Evolutionary conservation across 176 grass and related monocot species (phyloP), one percentile per base, ranked within the genome.

Genomic region (Avena sativa): DNA sequence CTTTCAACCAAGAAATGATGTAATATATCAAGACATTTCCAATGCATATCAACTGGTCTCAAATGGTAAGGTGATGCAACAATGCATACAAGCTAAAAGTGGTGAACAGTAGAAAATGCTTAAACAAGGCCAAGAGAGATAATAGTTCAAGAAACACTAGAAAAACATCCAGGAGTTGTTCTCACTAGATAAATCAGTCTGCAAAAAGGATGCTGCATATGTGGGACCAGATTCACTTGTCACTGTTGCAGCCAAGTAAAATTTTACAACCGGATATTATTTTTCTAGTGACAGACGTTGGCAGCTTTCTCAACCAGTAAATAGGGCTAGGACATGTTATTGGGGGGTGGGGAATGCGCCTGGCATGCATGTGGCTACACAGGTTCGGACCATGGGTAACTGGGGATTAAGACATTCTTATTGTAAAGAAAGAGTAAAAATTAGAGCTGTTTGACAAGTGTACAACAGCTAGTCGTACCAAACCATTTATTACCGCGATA

Each of bases 1-100:
- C 20, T 44, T 43, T 70, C 67, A 46, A 14, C 4, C 21, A 76
- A 64, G 11, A 85, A 85, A 76, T 47, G 23, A 12, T 14, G 66
- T 76, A 76, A 85, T 62, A 64, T 23, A 12, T 25, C 30, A 12
- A 49, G 28, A 70, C 16, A 83, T 59, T 60, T 44, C 53, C 21
- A 85, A 53, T 26, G 71, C 20, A 81, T 38, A 67, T 25, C 68
- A 38, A 50, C 23, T 49, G 56, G 12, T 30, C 46, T 73, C 17
- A 74, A 74, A 50, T 52, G 44, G 19, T 16, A 64, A 81, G 3
- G 4, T 73, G 36, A 83, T 63, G 71, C 43, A 63, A 12, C 55
- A 75, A 59, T 14, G 62, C 25, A 50, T 66, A 61, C 36, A 28
- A 28, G 28, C 28, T 28, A 28, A 28, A 28, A 28, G 28, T 28